These are phyloP conservation scores for Allium fistulosum DNA, from an alignment of 106 monocot genomes.

Conservation along the genomic window DNA sequence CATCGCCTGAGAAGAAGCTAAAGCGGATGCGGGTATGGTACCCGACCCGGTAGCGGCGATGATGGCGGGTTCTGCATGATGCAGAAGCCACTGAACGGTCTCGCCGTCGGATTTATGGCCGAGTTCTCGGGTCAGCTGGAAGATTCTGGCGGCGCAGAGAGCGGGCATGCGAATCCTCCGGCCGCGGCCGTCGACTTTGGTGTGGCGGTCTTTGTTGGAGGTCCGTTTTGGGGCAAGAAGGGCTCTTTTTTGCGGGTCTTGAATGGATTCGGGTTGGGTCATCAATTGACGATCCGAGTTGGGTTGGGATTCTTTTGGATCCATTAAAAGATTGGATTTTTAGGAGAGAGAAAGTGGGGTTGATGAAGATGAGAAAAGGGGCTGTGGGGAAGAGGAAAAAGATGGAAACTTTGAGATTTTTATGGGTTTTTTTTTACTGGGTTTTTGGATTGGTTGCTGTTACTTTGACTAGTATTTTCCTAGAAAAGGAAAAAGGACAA, in stretches of 20 bases:
- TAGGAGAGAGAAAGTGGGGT: conserved; percentile 2
- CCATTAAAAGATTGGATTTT: background rate
- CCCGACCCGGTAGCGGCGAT: conserved; percentile 69
- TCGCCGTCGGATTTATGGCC: conserved; percentile 74
- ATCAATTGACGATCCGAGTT: background rate
- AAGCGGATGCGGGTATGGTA: conserved; percentile 56
- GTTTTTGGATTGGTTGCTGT: background rate
- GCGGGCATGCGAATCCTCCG: conserved; percentile 68
- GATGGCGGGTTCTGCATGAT: conserved; percentile 66
- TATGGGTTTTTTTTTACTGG: background rate
- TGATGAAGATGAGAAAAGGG: background rate
- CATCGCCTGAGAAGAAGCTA: conserved; percentile 16
- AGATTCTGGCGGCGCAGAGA: conserved; percentile 68
- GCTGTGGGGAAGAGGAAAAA: background rate
- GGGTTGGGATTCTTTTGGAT: background rate
- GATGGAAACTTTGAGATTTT: conserved; percentile 2
- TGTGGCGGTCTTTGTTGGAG: conserved; percentile 74
- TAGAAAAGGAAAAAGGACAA: no score
- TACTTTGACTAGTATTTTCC: no score
- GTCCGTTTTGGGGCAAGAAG: conserved; percentile 46
- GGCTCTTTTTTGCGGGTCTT: conserved; percentile 13
- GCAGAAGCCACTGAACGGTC: conserved; percentile 72
- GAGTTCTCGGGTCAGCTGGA: conserved; percentile 67
- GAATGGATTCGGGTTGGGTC: no score
- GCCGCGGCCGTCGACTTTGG: conserved; percentile 67